Base-by-base conservation (phyloP, 257 asterid species). In the Solanum paucissectum region DNA sequence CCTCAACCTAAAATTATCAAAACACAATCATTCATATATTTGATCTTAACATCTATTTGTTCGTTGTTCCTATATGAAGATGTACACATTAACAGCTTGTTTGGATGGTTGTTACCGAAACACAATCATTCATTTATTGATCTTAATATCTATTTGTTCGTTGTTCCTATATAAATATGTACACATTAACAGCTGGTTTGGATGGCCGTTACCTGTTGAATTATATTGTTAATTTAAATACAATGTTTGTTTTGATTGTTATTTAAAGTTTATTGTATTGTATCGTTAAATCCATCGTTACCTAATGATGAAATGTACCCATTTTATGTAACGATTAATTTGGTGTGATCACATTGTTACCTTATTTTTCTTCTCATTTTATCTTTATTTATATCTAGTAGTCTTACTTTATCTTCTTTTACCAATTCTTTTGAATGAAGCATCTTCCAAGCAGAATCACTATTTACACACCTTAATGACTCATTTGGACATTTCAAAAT, bases 1-100 rank as follows among this genome's bases (percentile, higher is more conserved):
- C 98, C 5, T 93, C 97, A 37, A 93, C 97, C 98, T 95, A 32
- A 33, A 68, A 20, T 23, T 8, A 72, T 16, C 40, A 29, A 83
- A 87, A 86, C 36, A 79, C 23, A 79, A 79, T 14, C 38, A 79
- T 9, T 46, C 20, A 46, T n/a, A 44, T 14, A 79, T 42, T 4
- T 46, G 34, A 44, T 25, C 38, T 13, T 13, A 77, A 13, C 82
- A 74, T 74, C 27, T 74, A 9, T 74, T 37, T 58, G 68, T 21
- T 1, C 27, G 4, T 5, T 74, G 82, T 9, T 36, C 82, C 82
- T 74, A 74, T 36, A 36, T 36, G 18, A 36, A 36, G 27, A 74
- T 27, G 4, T 42, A 77, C 23, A 68, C 75, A 68, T 27, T 10
- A 68, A 12, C 42, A 9, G 12, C 32, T 46, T 55, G 40, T 27